Evolutionary conservation across 371 early-diverging fungal species (phyloP), one percentile per base, ranked within the genome.

Genomic region (Chytridiales sp.): DNA sequence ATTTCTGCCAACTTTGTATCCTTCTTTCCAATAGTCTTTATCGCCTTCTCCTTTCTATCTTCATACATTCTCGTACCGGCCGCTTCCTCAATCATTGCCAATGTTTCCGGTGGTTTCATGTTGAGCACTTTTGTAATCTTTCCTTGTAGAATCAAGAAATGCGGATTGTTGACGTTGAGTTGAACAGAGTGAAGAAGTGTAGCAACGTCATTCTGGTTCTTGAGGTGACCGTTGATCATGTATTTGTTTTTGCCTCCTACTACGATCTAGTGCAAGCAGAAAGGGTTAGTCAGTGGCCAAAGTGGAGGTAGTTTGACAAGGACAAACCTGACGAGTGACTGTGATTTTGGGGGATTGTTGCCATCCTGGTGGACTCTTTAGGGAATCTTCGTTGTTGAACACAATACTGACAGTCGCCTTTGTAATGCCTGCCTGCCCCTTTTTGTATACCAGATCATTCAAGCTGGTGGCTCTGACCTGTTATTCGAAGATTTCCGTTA

Each of bases 111-210:
- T 0, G 98, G 95, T 69, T 96, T 97, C 99, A 99, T 99, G 69
- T 96, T 98, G 26, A 99, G 82, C 2, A 99, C 94, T 67, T 98
- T 95, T 22, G 99, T 99, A 68, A 99, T 97, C 52, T 88, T 84
- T 36, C 99, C 99, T 77, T 99, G 99, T 96, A 99, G 97, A 67
- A 95, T 98, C 61, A 98, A 71, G 67, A 97, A 98, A 68, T 97
- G 96, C 15, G 99, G 99, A 67, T 97, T 97, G 81, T 97, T 94
- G 77, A 97, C 90, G 75, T 96, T 97, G 22, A 98, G 88, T 72
- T 93, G 93, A 8, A 97, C 97, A 1, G 95, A 94, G 64, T 97
- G 97, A 56, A 97, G 93, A 50, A 98, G 71, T 56, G 87, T 93
- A 55, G 87, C 85, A 0, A 98, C 94, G 17, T 88, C 89, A 61